These are phyloP conservation scores for Boletellus emodensis DNA, from an alignment of 768 basidiomycete species.

Conservation along the genomic window DNA sequence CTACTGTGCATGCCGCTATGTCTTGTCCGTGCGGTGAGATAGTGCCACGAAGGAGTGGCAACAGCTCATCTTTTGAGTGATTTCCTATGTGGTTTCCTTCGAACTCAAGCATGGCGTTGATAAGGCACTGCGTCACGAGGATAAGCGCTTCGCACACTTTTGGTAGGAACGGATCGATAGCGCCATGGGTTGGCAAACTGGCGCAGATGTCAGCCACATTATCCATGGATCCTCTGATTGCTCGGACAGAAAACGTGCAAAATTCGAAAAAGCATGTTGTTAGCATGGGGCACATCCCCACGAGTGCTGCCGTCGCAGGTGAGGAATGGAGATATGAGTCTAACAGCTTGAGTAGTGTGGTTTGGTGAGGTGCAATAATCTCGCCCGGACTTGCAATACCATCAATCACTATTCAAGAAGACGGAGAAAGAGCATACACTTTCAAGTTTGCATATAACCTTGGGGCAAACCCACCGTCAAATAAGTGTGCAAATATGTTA, in stretches of 20 bases:
- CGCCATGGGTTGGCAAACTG: constrained; percentile 28
- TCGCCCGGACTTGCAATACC: constrained; percentile 52
- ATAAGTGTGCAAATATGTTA: constrained; percentile 57
- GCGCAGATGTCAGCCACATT: background rate
- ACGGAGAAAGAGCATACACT: constrained; percentile 43
- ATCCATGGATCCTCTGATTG: constrained; percentile 43
- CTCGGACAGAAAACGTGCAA: constrained; percentile 50
- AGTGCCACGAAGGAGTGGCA: constrained; percentile 43
- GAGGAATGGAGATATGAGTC: constrained; percentile 76
- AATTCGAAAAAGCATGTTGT: constrained; percentile 59
- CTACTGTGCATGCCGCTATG: constrained; percentile 54
- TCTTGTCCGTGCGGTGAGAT: constrained; percentile 39
- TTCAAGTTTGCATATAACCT: constrained; percentile 57
- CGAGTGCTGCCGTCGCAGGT: constrained; percentile 35
- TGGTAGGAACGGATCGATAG: constrained; percentile 67
- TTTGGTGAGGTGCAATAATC: constrained; percentile 79
- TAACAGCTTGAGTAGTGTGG: constrained; percentile 79
- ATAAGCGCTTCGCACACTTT: constrained; percentile 80
- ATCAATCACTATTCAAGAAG: constrained; percentile 3
- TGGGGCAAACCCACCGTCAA: constrained; percentile 55
- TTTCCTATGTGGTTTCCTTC: constrained; percentile 31
- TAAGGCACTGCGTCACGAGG: constrained; percentile 71
- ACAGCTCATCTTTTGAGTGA: constrained; percentile 18
- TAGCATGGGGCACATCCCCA: constrained; percentile 53
- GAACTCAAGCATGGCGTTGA: constrained; percentile 51